phyloP scores from a whole-genome alignment of 2,329 filamentous ascomycete species.

The Didymosphaeria variabile region DNA sequence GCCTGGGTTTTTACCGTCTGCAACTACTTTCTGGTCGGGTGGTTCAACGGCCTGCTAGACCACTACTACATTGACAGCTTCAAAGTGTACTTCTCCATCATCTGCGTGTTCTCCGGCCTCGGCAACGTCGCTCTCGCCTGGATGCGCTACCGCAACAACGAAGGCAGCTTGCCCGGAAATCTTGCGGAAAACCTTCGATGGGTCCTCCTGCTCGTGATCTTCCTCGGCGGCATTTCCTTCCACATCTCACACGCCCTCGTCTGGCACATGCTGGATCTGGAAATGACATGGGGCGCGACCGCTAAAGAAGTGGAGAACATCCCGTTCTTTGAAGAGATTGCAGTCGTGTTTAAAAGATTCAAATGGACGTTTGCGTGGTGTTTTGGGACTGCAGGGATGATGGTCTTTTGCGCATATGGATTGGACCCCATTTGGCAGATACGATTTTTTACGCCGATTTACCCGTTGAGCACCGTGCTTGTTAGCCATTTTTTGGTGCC shows the following conservation, averaged over 20 bases:
- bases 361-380: constrained; percentile 71
- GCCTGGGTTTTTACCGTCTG: constrained; percentile 71
- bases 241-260: constrained; percentile 83
- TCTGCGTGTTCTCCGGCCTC: constrained; percentile 71
- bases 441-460: constrained; percentile 68
- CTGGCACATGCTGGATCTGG: constrained; percentile 83
- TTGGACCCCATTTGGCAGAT: constrained; percentile 67
- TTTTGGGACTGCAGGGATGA: constrained; percentile 66
- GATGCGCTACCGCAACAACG: constrained; percentile 68
- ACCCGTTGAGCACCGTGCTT: constrained; percentile 75
- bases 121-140: constrained; percentile 70
- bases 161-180: constrained; percentile 60
- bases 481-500: constrained; percentile 75
- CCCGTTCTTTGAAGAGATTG: constrained; percentile 86
- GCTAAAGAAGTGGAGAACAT: constrained; percentile 83
- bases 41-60: constrained; percentile 77
- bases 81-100: constrained; percentile 71
- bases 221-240: constrained; percentile 81
- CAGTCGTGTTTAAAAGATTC: constrained; percentile 80
- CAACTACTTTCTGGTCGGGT: constrained; percentile 78
- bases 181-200: constrained; percentile 69
- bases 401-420: constrained; percentile 73
- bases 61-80: constrained; percentile 81
- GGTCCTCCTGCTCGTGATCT: constrained; percentile 75
- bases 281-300: constrained; percentile 88